Base-by-base conservation (phyloP, 139 green algal genomes). In the Chlorella sp. region DNA sequence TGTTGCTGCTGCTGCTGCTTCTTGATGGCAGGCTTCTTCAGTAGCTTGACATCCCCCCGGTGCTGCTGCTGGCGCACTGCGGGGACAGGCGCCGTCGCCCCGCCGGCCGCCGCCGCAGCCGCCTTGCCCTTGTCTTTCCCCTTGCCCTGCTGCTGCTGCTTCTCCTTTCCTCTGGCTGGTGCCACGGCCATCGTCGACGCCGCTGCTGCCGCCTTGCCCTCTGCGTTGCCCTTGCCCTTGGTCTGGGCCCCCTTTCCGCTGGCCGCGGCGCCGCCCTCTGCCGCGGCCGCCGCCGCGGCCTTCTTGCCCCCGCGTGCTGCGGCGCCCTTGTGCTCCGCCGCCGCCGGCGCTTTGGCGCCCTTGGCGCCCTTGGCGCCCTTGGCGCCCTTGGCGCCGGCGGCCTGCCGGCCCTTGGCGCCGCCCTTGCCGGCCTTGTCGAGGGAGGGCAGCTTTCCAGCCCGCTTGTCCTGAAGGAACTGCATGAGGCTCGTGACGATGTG, bases 401-500 rank as follows among this genome's bases (percentile, higher is more conserved):
- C 62, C 7, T 17, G 23, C 23, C 29, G 43, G 19, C 11, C 62
- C 43, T 53, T 77, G 50, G 60, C 61, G 35, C 51, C 42, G 35
- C 71, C 43, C 51, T 45, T 50, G 11, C 27, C 40, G 35, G 27
- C n/a, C 31, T 46, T n/a, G n/a, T n/a, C n/a, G n/a, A n/a, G 27
- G 4, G 43, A n/a, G 2, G 38, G 33, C 29, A 38, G 48, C 63
- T 75, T 68, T 9, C 41, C 41, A 1, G 33, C 35, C 19, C 65
- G 65, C 71, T 70, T 82, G 5, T 82, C 76, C 31, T 82, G 77
- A 40, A 82, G 31, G 71, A 73, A 82, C 41, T 72, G 50, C 67
- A 82, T 77, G 1, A 81, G 58, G 38, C 55, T 36, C 8, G 76
- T 77, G 43, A 68, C 41, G 5, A 68, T 48, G 12, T 76, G 46